A percentile compares a stretch with the other conserved stretches of the same genome.
Evolutionary conservation across 345 rosid genomes (phyloP).

Genomic region (Turritis glabra): DNA sequence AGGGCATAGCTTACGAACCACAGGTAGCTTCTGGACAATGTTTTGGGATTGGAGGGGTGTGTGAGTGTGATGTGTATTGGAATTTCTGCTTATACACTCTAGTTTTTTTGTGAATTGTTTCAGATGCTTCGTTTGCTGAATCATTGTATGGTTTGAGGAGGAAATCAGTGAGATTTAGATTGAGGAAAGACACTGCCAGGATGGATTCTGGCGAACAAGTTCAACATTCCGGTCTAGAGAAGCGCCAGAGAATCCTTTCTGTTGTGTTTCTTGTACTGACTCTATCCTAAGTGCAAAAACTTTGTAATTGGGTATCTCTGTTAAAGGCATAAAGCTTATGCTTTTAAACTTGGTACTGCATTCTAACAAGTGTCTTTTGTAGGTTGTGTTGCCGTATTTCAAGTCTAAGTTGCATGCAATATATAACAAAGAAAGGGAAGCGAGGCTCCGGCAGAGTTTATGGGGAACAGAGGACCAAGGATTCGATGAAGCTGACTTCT

Average conservation of each 20-base stretch:
- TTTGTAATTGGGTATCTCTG: not conserved
- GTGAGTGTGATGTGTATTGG: slow-evolving; percentile 18
- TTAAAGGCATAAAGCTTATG: slow-evolving; percentile 6
- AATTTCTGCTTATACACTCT: not conserved
- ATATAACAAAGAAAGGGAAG: slow-evolving; percentile 95
- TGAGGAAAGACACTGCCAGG: slow-evolving; percentile 47
- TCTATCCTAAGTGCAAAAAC: slow-evolving; percentile 21
- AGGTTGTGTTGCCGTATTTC: slow-evolving; percentile 95
- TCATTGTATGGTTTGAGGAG: slow-evolving; percentile 96
- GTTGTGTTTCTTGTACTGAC: slow-evolving; percentile 85
- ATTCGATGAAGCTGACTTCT: slow-evolving; percentile 54
- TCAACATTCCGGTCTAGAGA: slow-evolving; percentile 71
- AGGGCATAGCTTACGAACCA: slow-evolving; percentile 88
- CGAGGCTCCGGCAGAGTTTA: slow-evolving; percentile 86
- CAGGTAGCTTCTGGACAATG: slow-evolving; percentile 51
- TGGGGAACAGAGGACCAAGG: slow-evolving; percentile 86
- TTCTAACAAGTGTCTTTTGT: slow-evolving; percentile 23
- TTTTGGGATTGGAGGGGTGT: not conserved
- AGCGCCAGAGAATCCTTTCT: slow-evolving; percentile 80
- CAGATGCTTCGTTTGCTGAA: slow-evolving; percentile 98
- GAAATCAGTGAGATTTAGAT: slow-evolving; percentile 64
- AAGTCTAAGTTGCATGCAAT: slow-evolving; percentile 84
- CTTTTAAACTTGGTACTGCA: slow-evolving; percentile 2
- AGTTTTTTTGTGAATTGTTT: slow-evolving; percentile 9
- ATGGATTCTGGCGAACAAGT: slow-evolving; percentile 49